A percentile compares a stretch with the other conserved stretches of the same genome.
These are phyloP conservation scores for Rhizomucor pusillus DNA, from an alignment of 371 early-diverging fungal genomes.

Conservation along the genomic window DNA sequence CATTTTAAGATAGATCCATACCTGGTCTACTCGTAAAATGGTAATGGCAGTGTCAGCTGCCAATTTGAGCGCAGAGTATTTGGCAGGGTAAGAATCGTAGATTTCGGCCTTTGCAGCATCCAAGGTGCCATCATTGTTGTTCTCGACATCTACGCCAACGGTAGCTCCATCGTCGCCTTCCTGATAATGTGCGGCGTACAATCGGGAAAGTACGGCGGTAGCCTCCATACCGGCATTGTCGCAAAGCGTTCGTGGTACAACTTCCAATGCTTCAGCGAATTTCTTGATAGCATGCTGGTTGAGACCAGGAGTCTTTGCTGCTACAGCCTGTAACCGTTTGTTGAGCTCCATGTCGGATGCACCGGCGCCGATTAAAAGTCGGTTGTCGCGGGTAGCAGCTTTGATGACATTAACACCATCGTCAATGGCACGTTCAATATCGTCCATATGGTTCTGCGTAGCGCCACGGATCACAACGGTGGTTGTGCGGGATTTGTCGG, in stretches of 20 bases:
- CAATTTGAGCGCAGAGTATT: slow-evolving; percentile 85
- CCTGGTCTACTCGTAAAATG: slow-evolving; percentile 94
- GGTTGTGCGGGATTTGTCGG: slow-evolving; percentile 77
- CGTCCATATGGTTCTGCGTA: slow-evolving; percentile 96
- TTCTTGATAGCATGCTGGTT: slow-evolving; percentile 96
- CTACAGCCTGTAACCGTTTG: slow-evolving; percentile 66
- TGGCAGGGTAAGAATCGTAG: slow-evolving; percentile 79
- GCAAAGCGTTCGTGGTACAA: slow-evolving; percentile 93
- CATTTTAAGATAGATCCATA: slow-evolving; percentile 16
- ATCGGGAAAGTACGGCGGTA: slow-evolving; percentile 88
- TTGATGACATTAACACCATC: slow-evolving; percentile 98
- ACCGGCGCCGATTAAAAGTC: slow-evolving; percentile 94
- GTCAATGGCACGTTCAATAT: slow-evolving; percentile 97
- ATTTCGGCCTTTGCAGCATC: slow-evolving; percentile 81
- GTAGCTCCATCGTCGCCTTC: slow-evolving; percentile 47
- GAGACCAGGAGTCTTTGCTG: slow-evolving; percentile 89
- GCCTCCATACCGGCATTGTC: slow-evolving; percentile 97
- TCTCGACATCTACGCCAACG: slow-evolving; percentile 83
- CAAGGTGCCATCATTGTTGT: slow-evolving; percentile 70
- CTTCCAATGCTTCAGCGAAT: slow-evolving; percentile 95
- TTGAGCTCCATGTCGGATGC: slow-evolving; percentile 95
- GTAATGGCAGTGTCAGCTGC: slow-evolving; percentile 95
- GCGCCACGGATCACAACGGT: slow-evolving; percentile 98
- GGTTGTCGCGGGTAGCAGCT: slow-evolving; percentile 85
- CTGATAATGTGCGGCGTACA: slow-evolving; percentile 92